These are phyloP conservation scores for Striga asiatica DNA, from an alignment of 257 asterid species.

Conservation along the genomic window DNA sequence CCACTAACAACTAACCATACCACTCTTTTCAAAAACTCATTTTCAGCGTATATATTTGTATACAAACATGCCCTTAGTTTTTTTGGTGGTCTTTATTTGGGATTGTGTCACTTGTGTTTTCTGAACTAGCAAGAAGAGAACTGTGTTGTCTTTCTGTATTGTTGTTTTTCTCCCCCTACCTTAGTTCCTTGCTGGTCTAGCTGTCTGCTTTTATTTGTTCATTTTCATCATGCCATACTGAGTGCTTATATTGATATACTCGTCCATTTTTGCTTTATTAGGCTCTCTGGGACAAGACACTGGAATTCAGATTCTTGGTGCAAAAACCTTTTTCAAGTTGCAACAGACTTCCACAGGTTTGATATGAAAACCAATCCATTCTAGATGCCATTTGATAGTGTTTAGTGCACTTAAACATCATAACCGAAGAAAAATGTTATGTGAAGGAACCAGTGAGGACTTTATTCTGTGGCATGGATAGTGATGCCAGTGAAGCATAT, in stretches of 20 bases:
- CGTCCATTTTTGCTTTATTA: constrained; percentile 15
- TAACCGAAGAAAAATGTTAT: constrained; percentile 7
- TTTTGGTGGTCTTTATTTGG: not conserved
- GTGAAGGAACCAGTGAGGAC: constrained; percentile 74
- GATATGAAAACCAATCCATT: constrained; percentile 1
- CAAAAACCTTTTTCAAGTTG: constrained; percentile 73
- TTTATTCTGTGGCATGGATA: constrained; percentile 38
- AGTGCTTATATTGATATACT: constrained; percentile 15
- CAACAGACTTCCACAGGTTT: constrained; percentile 94
- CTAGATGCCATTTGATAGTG: not conserved
- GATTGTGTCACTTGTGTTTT: not conserved
- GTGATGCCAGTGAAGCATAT: constrained; percentile 56
- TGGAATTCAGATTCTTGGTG: constrained; percentile 83
- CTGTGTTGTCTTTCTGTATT: not conserved
- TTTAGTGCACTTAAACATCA: constrained; percentile 2
- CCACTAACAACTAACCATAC: too few relatives aligned
- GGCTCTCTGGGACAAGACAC: constrained; percentile 97
- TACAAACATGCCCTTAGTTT: too few relatives aligned
- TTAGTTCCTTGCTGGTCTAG: not conserved
- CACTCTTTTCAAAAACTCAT: too few relatives aligned
- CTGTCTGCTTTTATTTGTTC: not conserved
- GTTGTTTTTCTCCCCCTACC: too few relatives aligned
- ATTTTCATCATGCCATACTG: not conserved
- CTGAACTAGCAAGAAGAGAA: too few relatives aligned
- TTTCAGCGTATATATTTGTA: too few relatives aligned